Evolutionary conservation across 257 asterid genomes (phyloP), one percentile per base, ranked within the genome.

Genomic region (Catharanthus roseus): DNA sequence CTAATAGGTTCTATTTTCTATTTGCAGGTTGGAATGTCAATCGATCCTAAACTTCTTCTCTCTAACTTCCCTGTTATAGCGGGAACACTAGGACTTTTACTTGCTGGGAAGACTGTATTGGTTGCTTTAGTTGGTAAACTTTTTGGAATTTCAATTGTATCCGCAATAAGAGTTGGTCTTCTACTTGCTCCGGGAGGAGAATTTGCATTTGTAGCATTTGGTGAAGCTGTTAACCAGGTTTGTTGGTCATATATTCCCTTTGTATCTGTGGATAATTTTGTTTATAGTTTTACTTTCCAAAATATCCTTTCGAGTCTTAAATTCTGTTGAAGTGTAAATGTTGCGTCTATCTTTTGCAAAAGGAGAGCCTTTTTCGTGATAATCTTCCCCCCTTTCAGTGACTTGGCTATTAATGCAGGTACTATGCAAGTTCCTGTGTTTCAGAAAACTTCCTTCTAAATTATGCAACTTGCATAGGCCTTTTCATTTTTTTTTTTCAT

Each of bases 191-290:
- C 99, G 1, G 99, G 99, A 68, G 99, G 99, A 73, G 99, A 95
- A 74, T 95, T 95, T 82, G 99, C 97, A 39, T 95, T 95, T 72
- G 99, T 95, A 70, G 99, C 99, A 68, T 95, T 95, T 85, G 99
- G 99, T 77, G 99, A 95, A 85, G 99, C 99, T 75, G 99, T 91
- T 80, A 95, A 89, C 76, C 99, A 95, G 99, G 99, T 95, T 67
- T 79, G 49, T 57, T 54, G 33, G 72, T 65, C 31, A 75, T 36
- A 75, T 36, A 45, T 47, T 74, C 21, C 62, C n/a, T 79, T 70
- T 67, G 57, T 26, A 65, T 58, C 67, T 51, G 56, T 41, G 41
- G n/a, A 51, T 19, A 62, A 31, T 54, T 55, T 39, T 66, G 11
- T 72, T 31, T 16, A 1, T 21, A 47, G 4, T 23, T 42, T 19